Conservation (phyloP, 352 stramenopile genomes). For the Globisporangium lucens region DNA sequence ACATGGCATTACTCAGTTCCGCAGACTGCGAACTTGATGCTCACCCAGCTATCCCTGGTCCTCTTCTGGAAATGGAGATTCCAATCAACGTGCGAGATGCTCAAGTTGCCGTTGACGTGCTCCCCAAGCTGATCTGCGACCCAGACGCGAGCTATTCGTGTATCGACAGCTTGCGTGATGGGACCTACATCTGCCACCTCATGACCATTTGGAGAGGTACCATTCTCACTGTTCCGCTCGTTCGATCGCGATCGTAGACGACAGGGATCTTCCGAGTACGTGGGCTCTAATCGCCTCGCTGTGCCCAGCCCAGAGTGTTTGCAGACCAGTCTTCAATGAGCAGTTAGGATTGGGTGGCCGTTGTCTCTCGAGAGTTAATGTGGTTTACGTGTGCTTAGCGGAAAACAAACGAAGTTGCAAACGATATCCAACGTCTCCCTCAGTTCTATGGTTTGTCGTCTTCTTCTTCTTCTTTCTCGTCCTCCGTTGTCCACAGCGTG, state of each 20-base stretch:
- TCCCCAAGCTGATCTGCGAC: neutral
- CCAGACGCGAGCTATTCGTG: neutral
- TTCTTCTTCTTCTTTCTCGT: constrained; percentile 37
- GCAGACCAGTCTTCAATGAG: neutral
- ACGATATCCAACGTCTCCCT: neutral
- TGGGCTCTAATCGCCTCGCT: neutral
- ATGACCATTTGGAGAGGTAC: neutral
- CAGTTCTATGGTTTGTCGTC: constrained; percentile 52
- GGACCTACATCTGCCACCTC: neutral
- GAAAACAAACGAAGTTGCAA: neutral
- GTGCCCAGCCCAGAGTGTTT: neutral
- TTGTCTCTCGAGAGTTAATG: too few species aligned
- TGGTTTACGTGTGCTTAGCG: neutral
- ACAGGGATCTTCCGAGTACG: neutral
- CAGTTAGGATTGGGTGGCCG: neutral
- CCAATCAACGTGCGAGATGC: neutral
- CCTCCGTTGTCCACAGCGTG: constrained; percentile 91
- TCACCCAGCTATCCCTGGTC: neutral
- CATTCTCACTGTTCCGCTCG: neutral
- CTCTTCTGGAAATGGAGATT: neutral
- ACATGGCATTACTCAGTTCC: neutral
- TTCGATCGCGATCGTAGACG: neutral
- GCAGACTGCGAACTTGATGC: neutral
- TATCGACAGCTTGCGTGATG: neutral
- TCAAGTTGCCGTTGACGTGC: neutral